Evolutionary conservation across 495 filamentous ascomycete genomes (phyloP).

Genomic region (Massariosphaeria phaeospora): DNA sequence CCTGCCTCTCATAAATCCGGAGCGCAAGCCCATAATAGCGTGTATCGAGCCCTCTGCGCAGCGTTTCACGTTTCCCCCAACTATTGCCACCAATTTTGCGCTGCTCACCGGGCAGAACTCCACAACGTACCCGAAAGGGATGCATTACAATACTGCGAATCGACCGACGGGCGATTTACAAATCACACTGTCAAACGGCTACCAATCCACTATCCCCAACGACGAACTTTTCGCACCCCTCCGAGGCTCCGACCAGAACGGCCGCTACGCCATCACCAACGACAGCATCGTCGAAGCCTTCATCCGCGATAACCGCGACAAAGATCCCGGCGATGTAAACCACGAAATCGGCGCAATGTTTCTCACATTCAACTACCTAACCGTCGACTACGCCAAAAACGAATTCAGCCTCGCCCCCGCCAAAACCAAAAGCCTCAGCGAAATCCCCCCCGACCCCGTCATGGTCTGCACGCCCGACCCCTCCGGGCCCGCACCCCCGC

Average conservation of each 20-base stretch:
- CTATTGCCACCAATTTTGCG: not conserved
- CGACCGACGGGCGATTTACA: not conserved
- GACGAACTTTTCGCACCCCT: not conserved
- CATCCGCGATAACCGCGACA: not conserved
- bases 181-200: slow-evolving; percentile 1
- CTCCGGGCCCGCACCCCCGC: not conserved
- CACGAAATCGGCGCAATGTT: not conserved
- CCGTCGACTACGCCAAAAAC: not conserved
- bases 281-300: not conserved
- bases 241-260: not conserved
- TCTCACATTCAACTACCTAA: not conserved
- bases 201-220: not conserved
- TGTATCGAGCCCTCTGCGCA: not conserved
- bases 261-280: not conserved
- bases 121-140: not conserved
- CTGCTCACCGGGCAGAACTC: not conserved
- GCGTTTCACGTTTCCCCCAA: not conserved
- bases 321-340: not conserved
- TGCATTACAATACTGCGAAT: not conserved
- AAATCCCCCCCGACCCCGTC: not conserved
- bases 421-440: not conserved
- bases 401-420: not conserved
- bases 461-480: not conserved
- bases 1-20: not conserved
- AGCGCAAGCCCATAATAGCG: not conserved